Evolutionary conservation across 208 protist genomes (phyloP).

Genomic region (Trypanosoma caninum): DNA sequence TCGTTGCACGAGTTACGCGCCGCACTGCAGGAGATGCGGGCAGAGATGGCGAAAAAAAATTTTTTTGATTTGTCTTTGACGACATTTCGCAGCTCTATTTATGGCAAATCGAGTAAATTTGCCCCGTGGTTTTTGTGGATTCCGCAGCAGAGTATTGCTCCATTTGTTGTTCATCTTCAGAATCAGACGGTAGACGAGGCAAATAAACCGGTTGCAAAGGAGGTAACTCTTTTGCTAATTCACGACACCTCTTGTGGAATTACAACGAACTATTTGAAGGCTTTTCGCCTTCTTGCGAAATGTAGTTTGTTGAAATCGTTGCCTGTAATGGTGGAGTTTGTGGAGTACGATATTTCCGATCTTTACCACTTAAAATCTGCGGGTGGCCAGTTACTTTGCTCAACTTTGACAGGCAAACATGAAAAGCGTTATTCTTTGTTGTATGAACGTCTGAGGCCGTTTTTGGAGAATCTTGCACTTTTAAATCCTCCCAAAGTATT

Average conservation of each 20-base stretch:
- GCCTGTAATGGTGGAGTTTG: background rate
- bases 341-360: conserved; percentile 25
- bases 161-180: conserved; percentile 18
- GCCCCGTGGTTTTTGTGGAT: conserved; percentile 27
- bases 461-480: conserved; percentile 6
- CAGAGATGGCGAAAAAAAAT: background rate
- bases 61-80: background rate
- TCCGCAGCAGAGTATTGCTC: conserved; percentile 11
- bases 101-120: background rate
- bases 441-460: conserved; percentile 17
- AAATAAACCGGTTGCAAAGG: background rate
- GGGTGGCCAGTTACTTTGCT: background rate
- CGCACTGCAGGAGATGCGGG: background rate
- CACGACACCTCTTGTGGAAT: conserved; percentile 39
- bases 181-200: too few relatives aligned
- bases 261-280: conserved; percentile 38
- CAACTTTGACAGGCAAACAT: background rate
- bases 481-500: conserved; percentile 38
- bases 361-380: background rate
- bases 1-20: background rate
- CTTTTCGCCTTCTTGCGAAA: conserved; percentile 27
- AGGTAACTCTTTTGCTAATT: conserved; percentile 29
- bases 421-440: background rate
- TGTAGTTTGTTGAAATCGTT: background rate
- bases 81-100: conserved; percentile 7